A percentile compares a stretch with the other conserved stretches of the same genome.
Conservation (phyloP, 1,139 yeast genomes). For the Geotrichum aggregatum region DNA sequence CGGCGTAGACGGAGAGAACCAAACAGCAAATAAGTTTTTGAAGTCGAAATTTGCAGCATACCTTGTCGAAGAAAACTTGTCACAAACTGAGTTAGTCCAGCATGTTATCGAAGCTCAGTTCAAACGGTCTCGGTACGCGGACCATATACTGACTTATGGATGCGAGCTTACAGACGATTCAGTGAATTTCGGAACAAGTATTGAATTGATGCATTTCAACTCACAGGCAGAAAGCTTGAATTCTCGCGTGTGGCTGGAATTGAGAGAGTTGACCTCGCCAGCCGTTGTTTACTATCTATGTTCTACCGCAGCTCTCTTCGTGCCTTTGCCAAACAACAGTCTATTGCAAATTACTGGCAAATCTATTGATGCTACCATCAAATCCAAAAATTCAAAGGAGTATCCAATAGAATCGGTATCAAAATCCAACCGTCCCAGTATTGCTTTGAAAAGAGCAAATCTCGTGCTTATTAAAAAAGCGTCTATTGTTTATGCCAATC, state of each 20-base stretch:
- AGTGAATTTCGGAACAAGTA: constrained; percentile 9
- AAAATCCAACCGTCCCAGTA: background rate
- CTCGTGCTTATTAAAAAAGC: constrained; percentile 7
- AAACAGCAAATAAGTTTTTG: background rate
- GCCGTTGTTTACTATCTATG: constrained; percentile 11
- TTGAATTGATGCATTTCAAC: constrained; percentile 13
- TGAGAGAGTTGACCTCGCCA: constrained; percentile 2
- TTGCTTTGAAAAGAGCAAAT: background rate
- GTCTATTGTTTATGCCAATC: constrained; percentile 10
- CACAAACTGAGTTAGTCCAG: constrained; percentile 5
- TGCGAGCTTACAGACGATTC: constrained; percentile 6
- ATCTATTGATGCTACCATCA: background rate
- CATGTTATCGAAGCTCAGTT: constrained; percentile 8
- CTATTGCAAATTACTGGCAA: constrained; percentile 16
- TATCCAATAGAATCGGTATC: background rate
- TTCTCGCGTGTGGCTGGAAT: constrained; percentile 5
- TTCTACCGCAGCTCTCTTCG: constrained; percentile 10
- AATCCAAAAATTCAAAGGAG: background rate
- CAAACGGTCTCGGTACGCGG: background rate
- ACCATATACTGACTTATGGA: constrained; percentile 12
- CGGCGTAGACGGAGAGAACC: background rate
- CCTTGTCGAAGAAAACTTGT: background rate
- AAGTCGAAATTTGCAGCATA: background rate
- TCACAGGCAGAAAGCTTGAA: constrained; percentile 9
- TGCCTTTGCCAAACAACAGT: constrained; percentile 7